Percentiles rank a stretch among this genome's conserved stretches.
Evolutionary conservation across 2,329 filamentous ascomycete species (phyloP).

Genomic region (Chaetomium strumarium): DNA sequence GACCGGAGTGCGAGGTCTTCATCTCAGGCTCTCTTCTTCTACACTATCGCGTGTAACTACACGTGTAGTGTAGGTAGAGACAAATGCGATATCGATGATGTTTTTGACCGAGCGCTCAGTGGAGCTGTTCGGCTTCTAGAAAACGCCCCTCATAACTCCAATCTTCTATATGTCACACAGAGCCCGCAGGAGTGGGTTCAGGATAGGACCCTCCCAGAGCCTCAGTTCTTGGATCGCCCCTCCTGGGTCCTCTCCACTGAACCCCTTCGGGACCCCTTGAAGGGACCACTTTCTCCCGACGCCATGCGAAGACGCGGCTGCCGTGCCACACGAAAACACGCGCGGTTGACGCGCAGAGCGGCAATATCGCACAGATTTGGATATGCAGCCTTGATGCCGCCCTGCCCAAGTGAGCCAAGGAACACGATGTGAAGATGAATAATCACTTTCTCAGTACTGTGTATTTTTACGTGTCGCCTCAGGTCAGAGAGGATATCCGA

Average conservation of each 20-base stretch:
- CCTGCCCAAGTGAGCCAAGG: neutral
- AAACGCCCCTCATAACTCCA: slow-evolving; percentile 24
- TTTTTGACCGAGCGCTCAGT: slow-evolving; percentile 6
- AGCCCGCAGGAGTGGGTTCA: slow-evolving; percentile 28
- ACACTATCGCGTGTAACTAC: no score
- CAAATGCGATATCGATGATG: slow-evolving; percentile 10
- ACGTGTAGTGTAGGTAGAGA: no score
- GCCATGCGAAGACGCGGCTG: slow-evolving; percentile 19
- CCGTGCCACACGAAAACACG: slow-evolving; percentile 1
- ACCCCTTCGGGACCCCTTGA: slow-evolving; percentile 19
- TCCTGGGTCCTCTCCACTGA: slow-evolving; percentile 22
- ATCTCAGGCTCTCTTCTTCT: no score
- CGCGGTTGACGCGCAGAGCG: slow-evolving; percentile 17
- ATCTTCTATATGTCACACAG: slow-evolving; percentile 28
- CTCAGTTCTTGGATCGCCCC: slow-evolving; percentile 26
- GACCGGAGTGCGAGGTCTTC: neutral
- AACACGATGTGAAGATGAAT: neutral
- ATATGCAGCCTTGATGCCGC: slow-evolving; percentile 1
- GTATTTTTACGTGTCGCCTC: neutral
- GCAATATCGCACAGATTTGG: neutral
- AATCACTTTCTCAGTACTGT: neutral
- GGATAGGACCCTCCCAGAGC: slow-evolving; percentile 29
- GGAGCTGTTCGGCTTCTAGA: slow-evolving; percentile 24
- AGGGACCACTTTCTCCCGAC: slow-evolving; percentile 22
- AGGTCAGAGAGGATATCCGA: slow-evolving; percentile 1